Conservation (phyloP, 208 protist species). For the Leptomonas pyrrhocoris region DNA sequence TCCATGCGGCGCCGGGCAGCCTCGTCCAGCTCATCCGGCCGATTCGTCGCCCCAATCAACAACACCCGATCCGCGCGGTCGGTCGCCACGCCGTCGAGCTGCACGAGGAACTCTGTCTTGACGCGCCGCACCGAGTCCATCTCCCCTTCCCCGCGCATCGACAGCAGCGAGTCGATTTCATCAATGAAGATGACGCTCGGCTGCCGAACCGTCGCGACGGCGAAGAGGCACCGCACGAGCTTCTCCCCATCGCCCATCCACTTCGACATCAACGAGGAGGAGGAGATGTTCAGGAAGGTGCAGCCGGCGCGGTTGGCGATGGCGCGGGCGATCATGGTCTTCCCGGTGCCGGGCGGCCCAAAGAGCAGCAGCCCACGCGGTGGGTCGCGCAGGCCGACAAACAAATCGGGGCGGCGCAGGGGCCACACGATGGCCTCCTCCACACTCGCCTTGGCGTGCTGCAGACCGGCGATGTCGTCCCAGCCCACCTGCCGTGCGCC, state of each 20-base stretch:
- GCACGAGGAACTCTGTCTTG: constrained; percentile 99
- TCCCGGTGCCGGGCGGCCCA: constrained; percentile 91
- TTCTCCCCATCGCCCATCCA: constrained; percentile 93
- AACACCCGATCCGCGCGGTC: constrained; percentile 80
- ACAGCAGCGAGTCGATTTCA: constrained; percentile 94
- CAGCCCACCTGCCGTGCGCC: constrained; percentile 57
- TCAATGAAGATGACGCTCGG: constrained; percentile 94
- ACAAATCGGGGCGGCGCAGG: constrained; percentile 75
- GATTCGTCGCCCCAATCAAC: constrained; percentile 91
- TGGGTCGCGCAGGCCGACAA: constrained; percentile 80
- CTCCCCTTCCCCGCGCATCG: constrained; percentile 79
- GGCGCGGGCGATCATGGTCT: constrained; percentile 93
- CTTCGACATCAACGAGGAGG: constrained; percentile 90
- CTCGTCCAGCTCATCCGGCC: constrained; percentile 91
- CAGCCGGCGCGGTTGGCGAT: constrained; percentile 78
- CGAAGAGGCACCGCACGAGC: constrained; percentile 90
- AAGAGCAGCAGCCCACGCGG: constrained; percentile 90
- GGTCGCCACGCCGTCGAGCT: constrained; percentile 90
- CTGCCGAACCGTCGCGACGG: constrained; percentile 81
- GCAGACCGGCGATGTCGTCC: constrained; percentile 81
- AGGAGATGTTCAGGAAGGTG: constrained; percentile 91
- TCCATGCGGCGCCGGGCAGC: constrained; percentile 88
- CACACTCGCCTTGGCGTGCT: constrained; percentile 82
- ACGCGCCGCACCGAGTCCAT: constrained; percentile 92
- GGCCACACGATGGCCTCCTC: constrained; percentile 85